A percentile compares a stretch with the other conserved stretches of the same genome.
Evolutionary conservation across 2,329 filamentous ascomycete genomes (phyloP).

Genomic region (Ophiosphaerella korrae): DNA sequence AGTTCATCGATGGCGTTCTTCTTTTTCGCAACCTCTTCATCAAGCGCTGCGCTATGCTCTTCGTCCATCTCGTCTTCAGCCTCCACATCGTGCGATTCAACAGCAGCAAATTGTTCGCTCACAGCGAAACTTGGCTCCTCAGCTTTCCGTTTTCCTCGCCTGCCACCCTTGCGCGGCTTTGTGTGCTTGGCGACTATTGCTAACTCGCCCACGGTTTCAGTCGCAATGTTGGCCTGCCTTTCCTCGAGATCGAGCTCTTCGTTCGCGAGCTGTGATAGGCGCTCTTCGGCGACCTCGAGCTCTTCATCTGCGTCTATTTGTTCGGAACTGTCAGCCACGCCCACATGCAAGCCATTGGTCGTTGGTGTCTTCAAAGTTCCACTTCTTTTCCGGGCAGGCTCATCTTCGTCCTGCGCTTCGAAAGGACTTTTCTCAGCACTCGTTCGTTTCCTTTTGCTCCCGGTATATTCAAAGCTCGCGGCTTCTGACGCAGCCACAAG

Average conservation of each 20-base stretch:
- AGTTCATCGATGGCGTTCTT: conserved; percentile 80
- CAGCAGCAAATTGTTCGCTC: conserved; percentile 57
- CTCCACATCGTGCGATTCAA: conserved; percentile 66
- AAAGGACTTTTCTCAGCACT: conserved; percentile 47
- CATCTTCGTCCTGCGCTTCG: conserved; percentile 37
- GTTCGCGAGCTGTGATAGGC: conserved; percentile 36
- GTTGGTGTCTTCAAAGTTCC: conserved; percentile 27
- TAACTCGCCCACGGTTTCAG: conserved; percentile 39
- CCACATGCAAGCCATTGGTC: conserved; percentile 39
- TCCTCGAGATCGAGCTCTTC: conserved; percentile 43
- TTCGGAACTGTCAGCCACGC: conserved; percentile 31
- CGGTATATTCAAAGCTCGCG: conserved; percentile 35
- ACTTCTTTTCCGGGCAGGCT: conserved; percentile 47
- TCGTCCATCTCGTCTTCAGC: conserved; percentile 55
- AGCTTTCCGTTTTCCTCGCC: conserved; percentile 60
- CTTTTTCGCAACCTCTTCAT: conserved; percentile 70
- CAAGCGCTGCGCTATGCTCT: conserved; percentile 42
- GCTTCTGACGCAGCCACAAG: conserved; percentile 39
- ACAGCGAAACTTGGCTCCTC: conserved; percentile 33
- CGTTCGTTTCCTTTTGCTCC: conserved; percentile 54
- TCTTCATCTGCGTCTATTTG: conserved; percentile 53
- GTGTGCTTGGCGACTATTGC: conserved; percentile 44
- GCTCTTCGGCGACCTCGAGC: conserved; percentile 55
- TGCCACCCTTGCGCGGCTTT: conserved; percentile 45
- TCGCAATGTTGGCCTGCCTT: conserved; percentile 40